A percentile compares a stretch with the other conserved stretches of the same genome.
Evolutionary conservation across 768 basidiomycete species (phyloP).

Genomic region (Macrolepiota fuliginosa): DNA sequence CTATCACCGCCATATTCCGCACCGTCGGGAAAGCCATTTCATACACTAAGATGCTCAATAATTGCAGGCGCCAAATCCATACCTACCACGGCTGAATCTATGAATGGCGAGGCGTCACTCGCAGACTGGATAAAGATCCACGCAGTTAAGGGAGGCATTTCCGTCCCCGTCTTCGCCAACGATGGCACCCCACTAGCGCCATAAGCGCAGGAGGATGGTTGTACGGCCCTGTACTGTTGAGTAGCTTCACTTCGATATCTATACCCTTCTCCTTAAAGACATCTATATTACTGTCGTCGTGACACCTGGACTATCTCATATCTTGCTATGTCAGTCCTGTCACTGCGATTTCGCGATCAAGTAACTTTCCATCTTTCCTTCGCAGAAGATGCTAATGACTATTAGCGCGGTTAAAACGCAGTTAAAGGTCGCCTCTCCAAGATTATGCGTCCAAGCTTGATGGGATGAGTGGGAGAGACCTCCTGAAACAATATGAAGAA

Average conservation of each 20-base stretch:
- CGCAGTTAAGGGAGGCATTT: slow-evolving; percentile 87
- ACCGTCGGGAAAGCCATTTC: slow-evolving; percentile 83
- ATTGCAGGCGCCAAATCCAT: slow-evolving; percentile 91
- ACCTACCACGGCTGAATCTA: slow-evolving; percentile 91
- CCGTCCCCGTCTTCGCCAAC: slow-evolving; percentile 94
- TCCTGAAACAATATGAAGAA: slow-evolving; percentile 72
- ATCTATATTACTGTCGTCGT: not conserved
- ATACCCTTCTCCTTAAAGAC: slow-evolving; percentile 13
- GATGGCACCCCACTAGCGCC: slow-evolving; percentile 89
- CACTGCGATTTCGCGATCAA: slow-evolving; percentile 74
- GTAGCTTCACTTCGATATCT: slow-evolving; percentile 25
- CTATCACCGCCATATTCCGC: slow-evolving; percentile 95
- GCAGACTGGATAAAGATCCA: slow-evolving; percentile 90
- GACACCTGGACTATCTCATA: slow-evolving; percentile 18
- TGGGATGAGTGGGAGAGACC: slow-evolving; percentile 50
- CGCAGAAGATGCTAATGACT: slow-evolving; percentile 66
- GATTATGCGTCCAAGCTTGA: slow-evolving; percentile 76
- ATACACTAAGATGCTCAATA: slow-evolving; percentile 95
- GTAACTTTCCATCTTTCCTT: slow-evolving; percentile 78
- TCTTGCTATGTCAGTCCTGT: slow-evolving; percentile 49
- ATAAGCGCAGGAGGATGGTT: slow-evolving; percentile 96
- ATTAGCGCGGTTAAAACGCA: slow-evolving; percentile 86
- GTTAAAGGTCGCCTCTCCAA: too few relatives aligned
- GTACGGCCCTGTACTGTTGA: slow-evolving; percentile 86
- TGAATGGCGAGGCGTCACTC: slow-evolving; percentile 88